Conservation (phyloP, 2,329 filamentous ascomycete species). For the Colletotrichum abscissum region DNA sequence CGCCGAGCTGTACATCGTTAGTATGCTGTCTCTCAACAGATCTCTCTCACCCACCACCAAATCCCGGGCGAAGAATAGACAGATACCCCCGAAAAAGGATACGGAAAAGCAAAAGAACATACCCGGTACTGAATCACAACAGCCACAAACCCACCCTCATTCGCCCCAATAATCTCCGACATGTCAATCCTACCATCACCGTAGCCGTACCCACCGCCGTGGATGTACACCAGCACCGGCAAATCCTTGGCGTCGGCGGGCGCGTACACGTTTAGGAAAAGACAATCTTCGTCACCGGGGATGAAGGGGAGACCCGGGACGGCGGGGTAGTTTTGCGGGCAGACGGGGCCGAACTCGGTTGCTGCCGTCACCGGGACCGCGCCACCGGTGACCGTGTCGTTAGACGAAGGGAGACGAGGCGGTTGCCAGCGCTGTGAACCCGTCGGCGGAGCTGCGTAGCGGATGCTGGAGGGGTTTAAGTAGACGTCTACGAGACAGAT, state of each 20-base stretch:
- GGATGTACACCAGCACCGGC: conserved; percentile 59
- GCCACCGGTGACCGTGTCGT: conserved; percentile 38
- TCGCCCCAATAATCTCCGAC: conserved; percentile 40
- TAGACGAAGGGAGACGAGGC: conserved; percentile 45
- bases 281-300: conserved; percentile 55
- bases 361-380: conserved; percentile 40
- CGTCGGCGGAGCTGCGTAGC: conserved; percentile 56
- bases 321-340: conserved; percentile 46
- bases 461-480: conserved; percentile 46
- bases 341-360: conserved; percentile 46
- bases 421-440: conserved; percentile 56
- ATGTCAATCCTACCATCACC: conserved; percentile 38
- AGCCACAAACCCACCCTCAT: conserved; percentile 48
- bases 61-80: neutral
- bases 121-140: conserved; percentile 52
- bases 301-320: conserved; percentile 38
- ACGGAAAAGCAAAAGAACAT: conserved; percentile 44
- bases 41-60: neutral
- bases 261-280: conserved; percentile 58
- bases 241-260: conserved; percentile 52
- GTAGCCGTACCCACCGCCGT: conserved; percentile 54
- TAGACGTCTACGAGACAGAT: neutral
- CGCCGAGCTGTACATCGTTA: conserved; percentile 45
- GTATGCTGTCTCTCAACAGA: neutral
- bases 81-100: neutral